These are phyloP conservation scores for Vaccinium darrowii DNA, from an alignment of 148 eudicot genomes.

Conservation along the genomic window DNA sequence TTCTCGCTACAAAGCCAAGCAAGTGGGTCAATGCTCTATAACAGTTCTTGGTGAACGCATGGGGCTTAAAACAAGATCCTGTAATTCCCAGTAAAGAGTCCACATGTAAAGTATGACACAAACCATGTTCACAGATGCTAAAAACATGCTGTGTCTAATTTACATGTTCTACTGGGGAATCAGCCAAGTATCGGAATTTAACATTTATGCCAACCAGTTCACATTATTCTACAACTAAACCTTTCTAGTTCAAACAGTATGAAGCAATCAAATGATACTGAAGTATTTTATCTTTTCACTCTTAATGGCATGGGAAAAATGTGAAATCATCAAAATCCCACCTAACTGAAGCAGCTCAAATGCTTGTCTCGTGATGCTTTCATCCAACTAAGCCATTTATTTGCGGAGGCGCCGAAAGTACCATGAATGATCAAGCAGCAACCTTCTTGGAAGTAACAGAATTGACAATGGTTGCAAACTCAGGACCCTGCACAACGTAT, in stretches of 20 bases:
- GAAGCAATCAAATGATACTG: conserved; percentile 9
- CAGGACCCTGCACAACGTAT: conserved; percentile 70
- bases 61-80: neutral
- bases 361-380: neutral
- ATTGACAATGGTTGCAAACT: conserved; percentile 84
- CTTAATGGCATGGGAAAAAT: conserved; percentile 14
- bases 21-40: neutral
- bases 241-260: conserved; percentile 5
- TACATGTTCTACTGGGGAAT: neutral
- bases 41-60: neutral
- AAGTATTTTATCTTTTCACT: neutral
- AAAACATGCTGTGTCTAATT: neutral
- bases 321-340: conserved; percentile 16
- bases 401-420: conserved; percentile 8
- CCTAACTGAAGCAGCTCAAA: conserved; percentile 15
- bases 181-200: neutral
- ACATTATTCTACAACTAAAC: conserved; percentile 15
- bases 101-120: neutral
- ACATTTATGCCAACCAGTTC: neutral
- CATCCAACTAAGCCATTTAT: conserved; percentile 17
- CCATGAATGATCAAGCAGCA: conserved; percentile 58
- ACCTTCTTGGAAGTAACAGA: conserved; percentile 92
- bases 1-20: neutral
- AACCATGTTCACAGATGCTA: neutral
- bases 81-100: neutral